Base-by-base conservation (phyloP, 2,329 filamentous ascomycete species). In the Pleurostoma richardsiae region DNA sequence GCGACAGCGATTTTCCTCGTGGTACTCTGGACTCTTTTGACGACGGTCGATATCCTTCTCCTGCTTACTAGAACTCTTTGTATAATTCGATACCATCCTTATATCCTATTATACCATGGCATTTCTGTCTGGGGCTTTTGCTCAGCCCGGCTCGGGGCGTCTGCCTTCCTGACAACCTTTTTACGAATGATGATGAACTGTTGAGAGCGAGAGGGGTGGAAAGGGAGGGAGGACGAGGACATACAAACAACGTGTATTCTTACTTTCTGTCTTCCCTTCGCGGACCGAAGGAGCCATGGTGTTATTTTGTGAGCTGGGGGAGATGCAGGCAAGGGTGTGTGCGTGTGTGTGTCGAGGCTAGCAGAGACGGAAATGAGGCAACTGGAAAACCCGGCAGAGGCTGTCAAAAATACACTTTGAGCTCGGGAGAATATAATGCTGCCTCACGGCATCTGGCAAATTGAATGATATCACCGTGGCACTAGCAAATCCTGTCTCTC, bases 401-500 rank as follows among this genome's bases (percentile, higher is more conserved):
- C 33, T 36, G 33, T 36, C 33, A 36, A 47, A 40, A 45, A 40
- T 38, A 19, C 19, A 19, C 19, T 19, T 19, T 39, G 49, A 40
- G 40, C 41, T 45, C 43, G 42, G 39, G 47, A 43, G 59, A 60
- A 61, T 68, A 71, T 66, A 71, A 67, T 64, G 67, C 62, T 73
- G 70, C 71, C 72, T 72, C 71, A 54, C 71, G 71, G 71, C 67
- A 69, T 60, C 60, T 68, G 68, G 19, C 19, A 19, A 19, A 19
- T 47, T 51, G 53, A 40, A 45, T 41, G 45, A 45, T 40, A 10
- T 47, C 19, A 19, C 19, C 19, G 19, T 19, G 19, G 19, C 19
- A 19, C 19, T 19, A 19, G 19, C 19, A 19, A 19, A 19, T 19
- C 19, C 19, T 19, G 19, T 19, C 19, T 19, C 19, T 19, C 19